Conservation (phyloP, 768 basidiomycete species). For the Auriscalpium microsporum region DNA sequence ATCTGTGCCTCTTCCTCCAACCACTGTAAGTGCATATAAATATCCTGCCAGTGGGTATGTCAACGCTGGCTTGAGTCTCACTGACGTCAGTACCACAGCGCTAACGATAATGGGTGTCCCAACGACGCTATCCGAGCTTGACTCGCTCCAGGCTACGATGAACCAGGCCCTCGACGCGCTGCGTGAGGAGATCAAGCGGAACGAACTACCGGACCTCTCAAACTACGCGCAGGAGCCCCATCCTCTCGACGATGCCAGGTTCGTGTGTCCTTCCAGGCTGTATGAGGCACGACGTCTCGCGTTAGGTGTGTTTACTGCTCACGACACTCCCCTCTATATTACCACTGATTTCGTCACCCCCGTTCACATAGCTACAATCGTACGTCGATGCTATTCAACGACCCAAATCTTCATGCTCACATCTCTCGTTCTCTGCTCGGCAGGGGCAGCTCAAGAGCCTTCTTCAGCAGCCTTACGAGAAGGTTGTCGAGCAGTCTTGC, state of each 20-base stretch:
- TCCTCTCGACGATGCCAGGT: slow-evolving; percentile 1
- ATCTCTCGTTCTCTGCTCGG: background rate
- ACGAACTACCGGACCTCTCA: background rate
- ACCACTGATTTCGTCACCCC: background rate
- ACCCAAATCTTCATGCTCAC: background rate
- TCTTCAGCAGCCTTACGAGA: slow-evolving; percentile 14
- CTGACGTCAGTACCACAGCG: background rate
- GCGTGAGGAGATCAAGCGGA: slow-evolving; percentile 1
- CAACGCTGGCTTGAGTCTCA: no score
- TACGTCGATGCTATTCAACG: background rate
- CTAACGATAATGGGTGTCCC: background rate
- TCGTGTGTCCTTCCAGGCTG: background rate
- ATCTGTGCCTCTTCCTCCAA: no score
- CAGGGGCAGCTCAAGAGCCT: slow-evolving; percentile 15
- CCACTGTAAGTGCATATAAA: no score
- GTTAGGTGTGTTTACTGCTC: background rate
- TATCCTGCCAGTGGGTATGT: no score
- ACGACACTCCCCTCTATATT: background rate
- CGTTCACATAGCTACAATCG: slow-evolving; percentile 1
- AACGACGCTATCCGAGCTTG: background rate
- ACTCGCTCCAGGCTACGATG: slow-evolving; percentile 14
- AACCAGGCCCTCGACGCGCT: slow-evolving; percentile 14
- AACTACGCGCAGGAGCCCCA: slow-evolving; percentile 1
- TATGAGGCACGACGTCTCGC: slow-evolving; percentile 3
- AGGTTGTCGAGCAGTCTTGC: slow-evolving; percentile 15